Conservation (phyloP, 2,329 filamentous ascomycete species). For the Pseudogymnoascus pannorum region DNA sequence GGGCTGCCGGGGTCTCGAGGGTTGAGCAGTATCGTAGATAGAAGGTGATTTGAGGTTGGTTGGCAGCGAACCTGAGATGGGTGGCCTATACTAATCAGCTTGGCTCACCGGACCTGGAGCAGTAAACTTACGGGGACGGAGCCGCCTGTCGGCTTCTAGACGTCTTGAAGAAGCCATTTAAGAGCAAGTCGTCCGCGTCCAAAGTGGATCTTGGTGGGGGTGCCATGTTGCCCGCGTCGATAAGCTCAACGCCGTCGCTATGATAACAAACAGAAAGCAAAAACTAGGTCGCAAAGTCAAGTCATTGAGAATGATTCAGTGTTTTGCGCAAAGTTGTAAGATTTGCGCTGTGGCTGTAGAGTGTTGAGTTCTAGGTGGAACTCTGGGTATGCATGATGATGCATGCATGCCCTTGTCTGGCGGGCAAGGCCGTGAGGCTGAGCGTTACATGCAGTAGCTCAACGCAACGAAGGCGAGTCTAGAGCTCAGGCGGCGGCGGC, state of each 20-base stretch:
- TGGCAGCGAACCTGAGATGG: not conserved
- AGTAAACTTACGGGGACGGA: not conserved
- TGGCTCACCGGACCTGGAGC: not conserved
- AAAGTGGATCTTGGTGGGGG: constrained; percentile 23
- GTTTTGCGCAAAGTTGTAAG: not conserved
- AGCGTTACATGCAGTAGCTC: constrained; percentile 5
- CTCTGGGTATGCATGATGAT: constrained; percentile 9
- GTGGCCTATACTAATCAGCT: not conserved
- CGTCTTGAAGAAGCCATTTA: constrained; percentile 45
- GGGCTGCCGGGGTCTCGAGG: not conserved
- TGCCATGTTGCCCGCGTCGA: constrained; percentile 13
- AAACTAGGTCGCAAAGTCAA: not conserved
- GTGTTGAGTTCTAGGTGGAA: constrained; percentile 7
- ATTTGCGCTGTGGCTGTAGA: not conserved
- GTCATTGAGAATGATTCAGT: constrained; percentile 6
- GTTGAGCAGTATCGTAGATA: not conserved
- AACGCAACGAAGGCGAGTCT: not conserved
- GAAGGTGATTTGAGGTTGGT: constrained; percentile 2
- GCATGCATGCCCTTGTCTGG: constrained; percentile 7
- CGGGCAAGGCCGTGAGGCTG: constrained; percentile 6
- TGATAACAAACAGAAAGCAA: not conserved
- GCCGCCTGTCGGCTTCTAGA: constrained; percentile 28
- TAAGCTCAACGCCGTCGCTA: constrained; percentile 6
- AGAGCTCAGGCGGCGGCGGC: not conserved
- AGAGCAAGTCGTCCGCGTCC: constrained; percentile 40